Evolutionary conservation across 768 basidiomycete genomes (phyloP).

Genomic region (Tylopilus subfusipes): DNA sequence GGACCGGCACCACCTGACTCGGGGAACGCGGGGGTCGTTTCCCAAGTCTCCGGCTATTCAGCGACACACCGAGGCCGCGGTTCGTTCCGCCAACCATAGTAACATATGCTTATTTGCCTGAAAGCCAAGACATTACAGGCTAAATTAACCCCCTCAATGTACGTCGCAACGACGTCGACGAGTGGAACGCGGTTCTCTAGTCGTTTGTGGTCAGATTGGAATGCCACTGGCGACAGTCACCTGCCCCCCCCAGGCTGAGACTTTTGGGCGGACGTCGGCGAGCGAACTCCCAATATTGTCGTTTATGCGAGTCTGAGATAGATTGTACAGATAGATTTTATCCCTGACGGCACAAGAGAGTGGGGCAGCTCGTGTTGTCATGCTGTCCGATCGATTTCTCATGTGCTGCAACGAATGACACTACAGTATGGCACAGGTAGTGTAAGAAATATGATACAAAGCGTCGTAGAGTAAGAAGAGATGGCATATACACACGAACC

Average conservation of each 20-base stretch:
- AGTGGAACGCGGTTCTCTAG: not conserved
- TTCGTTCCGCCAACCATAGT: not conserved
- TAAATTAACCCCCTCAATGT: not conserved
- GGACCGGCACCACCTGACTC: too few relatives aligned
- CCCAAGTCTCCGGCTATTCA: too few relatives aligned
- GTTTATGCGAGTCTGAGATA: not conserved
- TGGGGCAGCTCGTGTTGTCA: not conserved
- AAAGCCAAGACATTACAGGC: not conserved
- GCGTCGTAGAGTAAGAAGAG: not conserved
- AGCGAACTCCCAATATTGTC: not conserved
- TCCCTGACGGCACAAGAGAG: not conserved
- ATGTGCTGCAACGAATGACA: not conserved
- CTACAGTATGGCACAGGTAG: conserved; percentile 1
- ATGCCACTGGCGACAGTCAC: not conserved
- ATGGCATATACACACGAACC: not conserved
- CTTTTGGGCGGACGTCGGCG: not conserved
- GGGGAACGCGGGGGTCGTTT: too few relatives aligned
- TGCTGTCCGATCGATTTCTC: not conserved
- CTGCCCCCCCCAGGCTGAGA: not conserved
- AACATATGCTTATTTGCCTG: not conserved
- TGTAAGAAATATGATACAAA: conserved; percentile 1
- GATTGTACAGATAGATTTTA: not conserved
- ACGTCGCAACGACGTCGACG: too few relatives aligned
- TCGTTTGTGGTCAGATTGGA: not conserved
- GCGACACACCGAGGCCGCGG: not conserved